These are phyloP conservation scores for Pelargonium exstipulatum DNA, from an alignment of 441 rosid species.

Conservation along the genomic window DNA sequence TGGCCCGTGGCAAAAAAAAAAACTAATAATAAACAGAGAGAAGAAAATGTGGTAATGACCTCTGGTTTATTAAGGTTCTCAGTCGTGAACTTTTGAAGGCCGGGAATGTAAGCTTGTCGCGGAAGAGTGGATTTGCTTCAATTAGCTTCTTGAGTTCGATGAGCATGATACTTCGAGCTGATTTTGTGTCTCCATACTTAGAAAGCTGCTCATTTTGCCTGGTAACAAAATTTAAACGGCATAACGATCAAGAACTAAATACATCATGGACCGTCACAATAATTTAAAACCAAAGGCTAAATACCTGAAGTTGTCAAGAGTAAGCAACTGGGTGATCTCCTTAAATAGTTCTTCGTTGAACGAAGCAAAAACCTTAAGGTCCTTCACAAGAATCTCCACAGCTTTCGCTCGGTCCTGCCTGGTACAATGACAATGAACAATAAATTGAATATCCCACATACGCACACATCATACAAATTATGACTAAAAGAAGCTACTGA, in stretches of 20 bases:
- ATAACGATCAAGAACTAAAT: slow-evolving; percentile 7
- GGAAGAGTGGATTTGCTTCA: slow-evolving; percentile 27
- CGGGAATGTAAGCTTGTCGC: slow-evolving; percentile 77
- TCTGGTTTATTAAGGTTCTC: slow-evolving; percentile 69
- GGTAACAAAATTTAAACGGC: slow-evolving; percentile 11
- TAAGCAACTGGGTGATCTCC: slow-evolving; percentile 54
- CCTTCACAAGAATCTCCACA: slow-evolving; percentile 70
- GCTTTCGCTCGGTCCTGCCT: slow-evolving; percentile 70
- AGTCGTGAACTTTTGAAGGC: slow-evolving; percentile 65
- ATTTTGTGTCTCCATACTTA: slow-evolving; percentile 67
- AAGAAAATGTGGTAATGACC: slow-evolving; percentile 30
- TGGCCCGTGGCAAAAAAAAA: too few relatives aligned
- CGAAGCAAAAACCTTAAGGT: slow-evolving; percentile 64
- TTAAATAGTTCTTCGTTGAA: slow-evolving; percentile 76
- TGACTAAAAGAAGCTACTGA: too few relatives aligned
- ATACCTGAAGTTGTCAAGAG: slow-evolving; percentile 70
- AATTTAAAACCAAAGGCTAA: not conserved
- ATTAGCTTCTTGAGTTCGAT: slow-evolving; percentile 65
- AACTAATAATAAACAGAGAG: too few relatives aligned
- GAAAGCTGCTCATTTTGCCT: slow-evolving; percentile 77
- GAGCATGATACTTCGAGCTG: slow-evolving; percentile 75
- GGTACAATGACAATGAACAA: slow-evolving; percentile 11
- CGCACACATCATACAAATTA: slow-evolving; percentile 2
- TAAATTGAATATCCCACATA: not conserved
- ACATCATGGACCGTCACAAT: not conserved